Conservation (phyloP, 441 rosid species). For the California macrophylla region DNA sequence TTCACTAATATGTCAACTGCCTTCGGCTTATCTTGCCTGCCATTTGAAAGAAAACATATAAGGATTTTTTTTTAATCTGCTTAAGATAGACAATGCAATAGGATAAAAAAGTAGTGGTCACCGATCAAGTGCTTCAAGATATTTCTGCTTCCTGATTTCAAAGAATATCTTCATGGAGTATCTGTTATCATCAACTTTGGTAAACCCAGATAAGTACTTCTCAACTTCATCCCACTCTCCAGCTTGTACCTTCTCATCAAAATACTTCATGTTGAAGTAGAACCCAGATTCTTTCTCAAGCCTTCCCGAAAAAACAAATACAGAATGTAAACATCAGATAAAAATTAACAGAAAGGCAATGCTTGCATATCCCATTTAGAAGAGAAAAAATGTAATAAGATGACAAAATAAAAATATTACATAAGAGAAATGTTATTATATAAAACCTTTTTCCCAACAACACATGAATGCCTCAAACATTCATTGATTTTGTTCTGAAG, state of each 20-base stretch:
- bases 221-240: constrained; percentile 90
- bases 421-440: background rate
- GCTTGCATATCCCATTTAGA: background rate
- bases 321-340: background rate
- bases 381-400: background rate
- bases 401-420: background rate
- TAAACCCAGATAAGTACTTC: constrained; percentile 71
- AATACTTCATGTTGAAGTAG: constrained; percentile 62
- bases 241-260: constrained; percentile 73
- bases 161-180: constrained; percentile 85
- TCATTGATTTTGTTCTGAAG: background rate
- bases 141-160: constrained; percentile 76
- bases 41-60: background rate
- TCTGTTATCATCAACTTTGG: constrained; percentile 72
- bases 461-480: background rate
- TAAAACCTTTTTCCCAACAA: background rate
- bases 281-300: constrained; percentile 80
- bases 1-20: constrained; percentile 71
- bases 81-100: background rate
- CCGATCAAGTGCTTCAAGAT: constrained; percentile 76
- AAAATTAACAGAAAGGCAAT: background rate
- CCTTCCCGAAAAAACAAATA: constrained; percentile 20
- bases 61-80: background rate
- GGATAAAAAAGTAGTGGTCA: constrained; percentile 15
- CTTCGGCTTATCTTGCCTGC: constrained; percentile 57